A percentile compares a stretch with the other conserved stretches of the same genome.
These are phyloP conservation scores for Tarenaya hassleriana DNA, from an alignment of 345 rosid genomes.

Conservation along the genomic window DNA sequence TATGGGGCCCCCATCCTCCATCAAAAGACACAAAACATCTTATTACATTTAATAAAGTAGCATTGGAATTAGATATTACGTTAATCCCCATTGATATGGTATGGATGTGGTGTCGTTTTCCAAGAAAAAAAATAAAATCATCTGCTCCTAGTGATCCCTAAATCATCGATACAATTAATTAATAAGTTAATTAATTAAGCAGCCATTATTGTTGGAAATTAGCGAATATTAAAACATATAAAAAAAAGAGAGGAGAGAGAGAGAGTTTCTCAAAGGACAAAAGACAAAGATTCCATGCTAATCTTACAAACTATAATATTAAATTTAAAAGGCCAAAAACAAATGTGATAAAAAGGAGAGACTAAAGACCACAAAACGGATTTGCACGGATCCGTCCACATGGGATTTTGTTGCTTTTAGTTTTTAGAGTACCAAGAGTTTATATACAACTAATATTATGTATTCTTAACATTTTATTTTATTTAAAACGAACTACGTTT, in stretches of 20 bases:
- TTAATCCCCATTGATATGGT: constrained; percentile 16
- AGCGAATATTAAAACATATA: too few species aligned
- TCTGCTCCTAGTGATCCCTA: too few species aligned
- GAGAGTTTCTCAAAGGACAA: constrained; percentile 18
- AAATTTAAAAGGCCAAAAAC: constrained; percentile 28
- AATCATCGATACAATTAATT: constrained; percentile 17
- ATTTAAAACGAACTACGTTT: too few species aligned
- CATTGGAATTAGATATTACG: neutral
- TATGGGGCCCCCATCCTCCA: constrained; percentile 3
- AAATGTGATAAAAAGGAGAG: constrained; percentile 31
- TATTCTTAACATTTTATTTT: too few species aligned
- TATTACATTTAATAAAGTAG: constrained; percentile 7
- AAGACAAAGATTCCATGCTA: constrained; percentile 23
- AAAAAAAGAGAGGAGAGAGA: neutral
- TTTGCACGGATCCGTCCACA: constrained; percentile 32
- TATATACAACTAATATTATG: too few species aligned
- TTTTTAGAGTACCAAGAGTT: too few species aligned
- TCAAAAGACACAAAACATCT: constrained; percentile 31
- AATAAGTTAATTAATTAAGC: constrained; percentile 14
- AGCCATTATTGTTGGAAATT: constrained; percentile 2
- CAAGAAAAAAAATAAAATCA: too few species aligned
- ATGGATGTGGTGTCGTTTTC: constrained; percentile 41
- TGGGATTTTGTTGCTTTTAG: constrained; percentile 30
- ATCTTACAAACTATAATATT: constrained; percentile 3
- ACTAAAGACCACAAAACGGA: constrained; percentile 29